Base-by-base conservation (phyloP, 352 stramenopile genomes). In the Globisporangium middletonii region DNA sequence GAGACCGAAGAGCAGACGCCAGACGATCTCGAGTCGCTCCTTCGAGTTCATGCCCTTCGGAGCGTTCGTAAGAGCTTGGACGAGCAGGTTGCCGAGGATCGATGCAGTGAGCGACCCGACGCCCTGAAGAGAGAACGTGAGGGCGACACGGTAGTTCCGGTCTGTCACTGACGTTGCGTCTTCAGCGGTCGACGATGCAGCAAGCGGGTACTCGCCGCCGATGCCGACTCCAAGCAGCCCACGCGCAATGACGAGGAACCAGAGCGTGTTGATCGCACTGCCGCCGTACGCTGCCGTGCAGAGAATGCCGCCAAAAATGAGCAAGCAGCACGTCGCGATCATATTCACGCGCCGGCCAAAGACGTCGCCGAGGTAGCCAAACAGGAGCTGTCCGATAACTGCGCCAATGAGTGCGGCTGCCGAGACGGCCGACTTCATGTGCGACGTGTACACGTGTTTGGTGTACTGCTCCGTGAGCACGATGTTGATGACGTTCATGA, bases 401-500 rank as follows among this genome's bases (percentile, higher is more conserved):
- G 77, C 77, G 35, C 77, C 77, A 27, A 88, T 71, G n/a, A 88
- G 55, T 1, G 77, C 77, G 0, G 67, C 72, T 0, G 79, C 76
- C 5, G 79, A 89, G 0, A 89, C 75, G 53, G 67, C 68, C 7
- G 76, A 86, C 64, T 89, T 89, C 55, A 86, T 67, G 37, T 52
- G 63, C 13, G 79, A 68, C 50, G 79, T 83, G 63, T 89, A 88
- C 8, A 79, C 72, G 46, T 81, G 42, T 43, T 77, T 73, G 55
- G 67, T 71, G 59, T 84, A 89, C 57, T 88, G 72, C 62, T 91
- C 76, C n/a, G 74, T 79, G 53, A 91, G 78, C 59, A 91, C 76
- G 57, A 91, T 68, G 69, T 91, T 91, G 65, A 89, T 67, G 12
- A 91, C 68, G 60, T 90, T 90, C 77, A 90, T 88, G 53, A 88